phyloP scores from a whole-genome alignment of 352 stramenopile genomes.

The Globisporangium nunn region DNA sequence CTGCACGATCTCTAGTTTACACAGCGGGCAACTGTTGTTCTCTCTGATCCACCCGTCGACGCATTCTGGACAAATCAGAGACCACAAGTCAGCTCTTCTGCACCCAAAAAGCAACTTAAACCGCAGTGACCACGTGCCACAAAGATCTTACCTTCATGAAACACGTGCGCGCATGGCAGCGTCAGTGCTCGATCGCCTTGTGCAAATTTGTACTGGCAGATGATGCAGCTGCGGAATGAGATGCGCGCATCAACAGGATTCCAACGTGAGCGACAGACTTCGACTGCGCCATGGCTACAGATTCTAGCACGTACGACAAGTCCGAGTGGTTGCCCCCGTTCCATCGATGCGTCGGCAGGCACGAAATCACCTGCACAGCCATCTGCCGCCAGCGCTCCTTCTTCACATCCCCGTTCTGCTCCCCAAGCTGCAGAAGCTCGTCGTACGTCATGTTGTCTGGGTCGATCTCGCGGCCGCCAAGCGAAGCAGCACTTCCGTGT shows the following conservation, averaged over 20 bases:
- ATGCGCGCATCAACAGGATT: not conserved
- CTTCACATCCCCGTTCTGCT: slow-evolving; percentile 68
- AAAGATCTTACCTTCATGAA: slow-evolving; percentile 45
- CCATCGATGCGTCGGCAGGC: slow-evolving; percentile 59
- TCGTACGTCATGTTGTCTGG: slow-evolving; percentile 81
- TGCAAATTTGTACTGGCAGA: slow-evolving; percentile 65
- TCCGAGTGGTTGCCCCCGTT: slow-evolving; percentile 27
- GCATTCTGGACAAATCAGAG: slow-evolving; percentile 32
- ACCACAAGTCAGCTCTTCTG: not conserved
- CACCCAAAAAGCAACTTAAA: not conserved
- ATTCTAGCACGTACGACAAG: slow-evolving; percentile 40
- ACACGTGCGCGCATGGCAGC: slow-evolving; percentile 67
- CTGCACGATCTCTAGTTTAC: slow-evolving; percentile 51
- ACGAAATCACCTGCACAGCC: slow-evolving; percentile 54
- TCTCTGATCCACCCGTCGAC: slow-evolving; percentile 62
- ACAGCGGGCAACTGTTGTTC: slow-evolving; percentile 76
- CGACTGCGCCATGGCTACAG: not conserved
- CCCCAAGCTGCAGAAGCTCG: slow-evolving; percentile 58
- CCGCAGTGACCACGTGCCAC: not conserved
- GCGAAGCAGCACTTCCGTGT: not conserved
- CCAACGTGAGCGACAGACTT: not conserved
- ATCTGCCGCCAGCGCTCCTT: slow-evolving; percentile 63
- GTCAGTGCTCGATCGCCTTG: slow-evolving; percentile 51
- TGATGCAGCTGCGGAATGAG: slow-evolving; percentile 38
- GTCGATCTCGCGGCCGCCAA: slow-evolving; percentile 30